phyloP scores from a whole-genome alignment of 495 filamentous ascomycete species.

The Gamarada debralockiae region DNA sequence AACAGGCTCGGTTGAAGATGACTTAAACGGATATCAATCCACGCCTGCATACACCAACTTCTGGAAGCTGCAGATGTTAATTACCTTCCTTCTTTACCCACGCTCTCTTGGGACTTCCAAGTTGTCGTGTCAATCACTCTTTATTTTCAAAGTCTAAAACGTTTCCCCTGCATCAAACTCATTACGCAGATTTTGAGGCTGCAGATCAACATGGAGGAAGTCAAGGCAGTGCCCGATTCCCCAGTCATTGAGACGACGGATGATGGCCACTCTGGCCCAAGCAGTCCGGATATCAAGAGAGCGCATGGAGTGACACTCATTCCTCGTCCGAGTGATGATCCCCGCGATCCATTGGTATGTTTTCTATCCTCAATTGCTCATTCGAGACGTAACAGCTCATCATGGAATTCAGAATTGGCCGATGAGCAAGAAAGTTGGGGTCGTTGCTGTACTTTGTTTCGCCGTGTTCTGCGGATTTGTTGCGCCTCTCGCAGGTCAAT shows the following conservation, averaged over 20 bases:
- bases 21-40: too few relatives aligned
- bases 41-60: too few relatives aligned
- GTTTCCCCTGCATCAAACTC: background rate
- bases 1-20: too few relatives aligned
- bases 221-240: background rate
- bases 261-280: too few relatives aligned
- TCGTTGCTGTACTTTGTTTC: slow-evolving; percentile 9
- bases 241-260: slow-evolving; percentile 1
- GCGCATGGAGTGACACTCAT: slow-evolving; percentile 16
- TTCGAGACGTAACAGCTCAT: background rate
- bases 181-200: background rate
- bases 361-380: too few relatives aligned
- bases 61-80: too few relatives aligned
- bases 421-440: slow-evolving; percentile 6
- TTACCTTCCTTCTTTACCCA: too few relatives aligned
- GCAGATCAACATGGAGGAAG: background rate
- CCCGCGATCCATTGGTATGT: slow-evolving; percentile 18
- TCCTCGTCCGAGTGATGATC: slow-evolving; percentile 22
- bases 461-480: slow-evolving; percentile 13
- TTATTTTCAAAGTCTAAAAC: background rate
- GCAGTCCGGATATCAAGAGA: background rate
- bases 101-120: background rate
- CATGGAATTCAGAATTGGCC: slow-evolving; percentile 12
- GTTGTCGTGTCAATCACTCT: background rate
- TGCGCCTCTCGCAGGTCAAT: slow-evolving; percentile 16